A percentile compares a stretch with the other conserved stretches of the same genome.
These are phyloP conservation scores for Phyllosticta citriasiana DNA, from an alignment of 2,329 filamentous ascomycete genomes.

Conservation along the genomic window DNA sequence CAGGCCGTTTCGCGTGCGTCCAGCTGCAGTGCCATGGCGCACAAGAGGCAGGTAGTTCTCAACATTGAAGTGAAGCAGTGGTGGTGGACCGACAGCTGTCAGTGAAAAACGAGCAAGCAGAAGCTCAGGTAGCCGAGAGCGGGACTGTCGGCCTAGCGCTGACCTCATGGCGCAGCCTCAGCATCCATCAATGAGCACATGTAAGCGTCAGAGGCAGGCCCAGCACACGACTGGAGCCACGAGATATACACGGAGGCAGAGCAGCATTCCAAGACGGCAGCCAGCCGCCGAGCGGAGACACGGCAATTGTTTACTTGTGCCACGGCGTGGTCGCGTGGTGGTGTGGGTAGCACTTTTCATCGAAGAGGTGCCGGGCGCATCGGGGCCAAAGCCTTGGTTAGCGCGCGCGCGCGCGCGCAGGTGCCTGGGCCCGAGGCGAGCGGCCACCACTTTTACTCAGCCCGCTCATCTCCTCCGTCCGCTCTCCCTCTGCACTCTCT, in stretches of 20 bases:
- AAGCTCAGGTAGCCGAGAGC: too few species aligned
- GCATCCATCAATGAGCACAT: neutral
- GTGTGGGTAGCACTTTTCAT: neutral
- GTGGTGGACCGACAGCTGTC: neutral
- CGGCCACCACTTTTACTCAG: slow-evolving; percentile 7
- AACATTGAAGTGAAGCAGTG: neutral
- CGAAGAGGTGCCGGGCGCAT: neutral
- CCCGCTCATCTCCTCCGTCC: slow-evolving; percentile 6
- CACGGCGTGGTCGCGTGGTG: neutral
- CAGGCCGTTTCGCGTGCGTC: neutral
- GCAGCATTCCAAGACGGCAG: neutral
- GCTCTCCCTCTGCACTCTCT: neutral
- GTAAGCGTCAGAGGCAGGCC: slow-evolving; percentile 5
- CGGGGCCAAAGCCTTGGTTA: neutral
- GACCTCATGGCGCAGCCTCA: slow-evolving; percentile 2
- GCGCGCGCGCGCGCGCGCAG: neutral
- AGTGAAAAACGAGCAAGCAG: neutral
- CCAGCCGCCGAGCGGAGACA: neutral
- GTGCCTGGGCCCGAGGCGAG: slow-evolving; percentile 1
- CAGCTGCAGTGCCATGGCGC: neutral
- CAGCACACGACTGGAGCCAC: neutral
- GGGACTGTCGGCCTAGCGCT: neutral
- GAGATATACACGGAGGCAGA: neutral
- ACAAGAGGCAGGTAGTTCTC: neutral
- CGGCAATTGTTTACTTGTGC: slow-evolving; percentile 1